Base-by-base conservation (phyloP, 805 yeast genomes). In the Kodamaea nitidulidarum region DNA sequence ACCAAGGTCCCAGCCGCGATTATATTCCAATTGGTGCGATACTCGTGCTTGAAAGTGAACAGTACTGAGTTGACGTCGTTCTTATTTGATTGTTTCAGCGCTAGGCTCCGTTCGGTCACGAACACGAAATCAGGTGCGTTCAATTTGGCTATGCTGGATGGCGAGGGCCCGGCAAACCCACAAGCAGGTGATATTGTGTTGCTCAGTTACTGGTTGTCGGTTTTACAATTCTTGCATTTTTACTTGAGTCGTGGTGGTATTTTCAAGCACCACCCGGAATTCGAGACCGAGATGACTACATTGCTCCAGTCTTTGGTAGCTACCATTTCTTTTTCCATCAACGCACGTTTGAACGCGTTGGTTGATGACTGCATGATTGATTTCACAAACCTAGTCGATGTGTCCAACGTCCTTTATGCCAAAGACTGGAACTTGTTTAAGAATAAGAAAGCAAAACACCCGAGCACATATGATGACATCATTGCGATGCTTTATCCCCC, bases 131-230 rank as follows among this genome's bases (percentile, higher is more conserved):
- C 83, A 12, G 86, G 85, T 1, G 77, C 75, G 8, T 71, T 73
- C 44, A 65, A 71, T 30, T 63, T 67, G 65, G 67, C 66, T 4
- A 45, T 55, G 10, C 57, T 35, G 56, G 48, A 40, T 28, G 26
- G n/a, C 16, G 16, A 29, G 12, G 40, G 44, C 22, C 5, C 22
- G 5, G 29, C 43, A 10, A 44, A 46, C 4, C 56, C 55, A 4
- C 70, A 66, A 4, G 61, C 70, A 24, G 83, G 81, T 22, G 91
- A 84, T 53, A 80, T 84, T 40, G 84, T 84, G 12, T 55, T 73
- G 29, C 72, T 82, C 45, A 82, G 95, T 36, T 91, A 88, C 57
- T 93, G 98, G 98, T 73, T 93, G 26, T 80, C 95, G 4, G 82
- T 84, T 17, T 56, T 84, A 32, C 84, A 85, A 43, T 80, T 85